Evolutionary conservation across 805 yeast species (phyloP).

Genomic region (Pichia cabralensis): DNA sequence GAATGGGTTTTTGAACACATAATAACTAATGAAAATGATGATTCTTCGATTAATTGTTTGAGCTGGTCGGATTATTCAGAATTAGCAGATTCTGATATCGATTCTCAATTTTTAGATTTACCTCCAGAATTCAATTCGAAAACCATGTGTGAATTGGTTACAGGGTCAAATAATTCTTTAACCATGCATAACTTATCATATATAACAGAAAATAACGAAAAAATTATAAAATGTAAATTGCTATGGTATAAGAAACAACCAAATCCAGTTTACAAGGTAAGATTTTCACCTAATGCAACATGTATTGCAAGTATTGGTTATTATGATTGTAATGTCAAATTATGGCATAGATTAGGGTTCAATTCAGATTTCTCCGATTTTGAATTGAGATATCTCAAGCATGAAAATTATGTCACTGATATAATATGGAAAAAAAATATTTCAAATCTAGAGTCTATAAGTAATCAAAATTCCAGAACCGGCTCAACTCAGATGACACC

Average conservation of each 20-base stretch:
- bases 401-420: conserved; percentile 45
- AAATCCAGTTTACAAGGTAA: conserved; percentile 45
- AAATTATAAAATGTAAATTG: conserved; percentile 12
- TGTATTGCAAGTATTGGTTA: conserved; percentile 55
- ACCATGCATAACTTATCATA: conserved; percentile 42
- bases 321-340: conserved; percentile 58
- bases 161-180: conserved; percentile 45
- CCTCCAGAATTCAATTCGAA: conserved; percentile 28
- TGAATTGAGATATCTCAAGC: conserved; percentile 61
- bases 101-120: conserved; percentile 21
- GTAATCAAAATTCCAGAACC: conserved; percentile 2
- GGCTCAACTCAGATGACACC: conserved; percentile 3
- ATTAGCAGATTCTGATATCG: conserved; percentile 18
- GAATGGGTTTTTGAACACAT: conserved; percentile 24
- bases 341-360: conserved; percentile 69
- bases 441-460: conserved; percentile 1
- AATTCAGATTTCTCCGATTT: conserved; percentile 55
- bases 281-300: conserved; percentile 58
- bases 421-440: conserved; percentile 43
- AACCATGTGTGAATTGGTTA: conserved; percentile 41
- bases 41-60: conserved; percentile 20
- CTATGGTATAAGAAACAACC: conserved; percentile 49
- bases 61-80: conserved; percentile 29
- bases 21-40: conserved; percentile 16
- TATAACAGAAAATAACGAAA: conserved; percentile 12